phyloP scores from a whole-genome alignment of 306 rosid species.

The Mimosa bimucronata region DNA sequence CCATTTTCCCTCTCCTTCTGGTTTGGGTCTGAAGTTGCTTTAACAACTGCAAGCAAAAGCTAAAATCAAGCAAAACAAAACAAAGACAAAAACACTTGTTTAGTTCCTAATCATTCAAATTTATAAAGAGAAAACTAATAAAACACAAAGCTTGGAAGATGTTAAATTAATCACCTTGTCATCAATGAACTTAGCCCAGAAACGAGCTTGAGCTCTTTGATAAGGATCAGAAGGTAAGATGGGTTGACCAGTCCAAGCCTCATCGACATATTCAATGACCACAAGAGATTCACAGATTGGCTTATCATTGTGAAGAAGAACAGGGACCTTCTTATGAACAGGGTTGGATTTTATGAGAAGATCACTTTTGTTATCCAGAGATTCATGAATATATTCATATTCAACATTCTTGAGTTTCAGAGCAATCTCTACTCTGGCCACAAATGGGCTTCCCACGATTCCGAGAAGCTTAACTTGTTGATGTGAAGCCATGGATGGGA shows the following conservation, averaged over 20 bases:
- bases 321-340: conserved; percentile 49
- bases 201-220: conserved; percentile 27
- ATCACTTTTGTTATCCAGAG: conserved; percentile 38
- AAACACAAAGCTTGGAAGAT: background rate
- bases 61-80: background rate
- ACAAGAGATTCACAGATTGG: conserved; percentile 51
- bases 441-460: conserved; percentile 38
- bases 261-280: conserved; percentile 48
- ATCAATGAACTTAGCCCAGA: conserved; percentile 27
- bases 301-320: conserved; percentile 47
- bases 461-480: conserved; percentile 45
- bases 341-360: conserved; percentile 55
- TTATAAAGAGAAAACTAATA: too few species aligned
- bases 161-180: conserved; percentile 15
- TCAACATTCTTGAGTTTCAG: conserved; percentile 52
- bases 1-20: conserved; percentile 44
- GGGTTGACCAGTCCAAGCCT: conserved; percentile 38
- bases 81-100: background rate
- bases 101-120: too few species aligned
- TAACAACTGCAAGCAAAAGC: conserved; percentile 12
- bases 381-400: conserved; percentile 46
- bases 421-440: conserved; percentile 43
- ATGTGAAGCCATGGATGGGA: conserved; percentile 13
- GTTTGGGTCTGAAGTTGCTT: conserved; percentile 17
- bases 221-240: conserved; percentile 34